Base-by-base conservation (phyloP, 495 filamentous ascomycete genomes). In the Trichoderma asperelloides region DNA sequence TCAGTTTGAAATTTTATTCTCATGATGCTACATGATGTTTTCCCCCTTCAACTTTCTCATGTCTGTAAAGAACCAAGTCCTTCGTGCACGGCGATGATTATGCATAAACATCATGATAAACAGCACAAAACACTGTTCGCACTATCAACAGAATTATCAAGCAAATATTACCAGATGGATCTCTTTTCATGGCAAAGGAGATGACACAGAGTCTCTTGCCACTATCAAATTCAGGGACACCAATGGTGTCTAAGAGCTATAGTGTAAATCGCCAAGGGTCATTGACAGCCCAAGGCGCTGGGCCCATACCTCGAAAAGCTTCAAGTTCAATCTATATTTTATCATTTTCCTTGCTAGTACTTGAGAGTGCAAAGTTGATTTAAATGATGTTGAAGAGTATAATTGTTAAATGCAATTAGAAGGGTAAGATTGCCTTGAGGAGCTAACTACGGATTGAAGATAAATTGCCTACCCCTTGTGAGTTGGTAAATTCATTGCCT, bases 251-350 rank as follows among this genome's bases (percentile, higher is more conserved):
- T 73, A 98, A 82, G 37, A 93, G 83, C 21, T 92, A 93, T 12
- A 92, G 90, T 2, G 92, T 95, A 73, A 95, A 95, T 62, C 90
- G 83, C 83, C 93, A 91, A 66, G 82, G 83, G 67, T 97, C 92
- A 68, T 88, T 86, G 12, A 87, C 80, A 39, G 86, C 89, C 71
- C 87, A 85, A 5, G 91, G 91, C 1, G 90, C 94, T 6, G 89
- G 87, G 71, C 96, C 90, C 67, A 87, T 84, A 75, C 92, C 89
- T 78, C 92, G 92, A 73, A 91, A 83, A 1, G 74, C 75, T 65
- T 80, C 80, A 72, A 78, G 47, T 39, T 49, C n/a, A 55, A 49
- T 43, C 49, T 60, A 25, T 33, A 41, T 3, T 33, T 9, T 66
- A 41, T 62, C 37, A 62, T 11, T 0, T 45, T 30, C 28, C 15